A percentile compares a stretch with the other conserved stretches of the same genome.
phyloP scores from a whole-genome alignment of 2,329 filamentous ascomycete species.

The Amphichorda felina region DNA sequence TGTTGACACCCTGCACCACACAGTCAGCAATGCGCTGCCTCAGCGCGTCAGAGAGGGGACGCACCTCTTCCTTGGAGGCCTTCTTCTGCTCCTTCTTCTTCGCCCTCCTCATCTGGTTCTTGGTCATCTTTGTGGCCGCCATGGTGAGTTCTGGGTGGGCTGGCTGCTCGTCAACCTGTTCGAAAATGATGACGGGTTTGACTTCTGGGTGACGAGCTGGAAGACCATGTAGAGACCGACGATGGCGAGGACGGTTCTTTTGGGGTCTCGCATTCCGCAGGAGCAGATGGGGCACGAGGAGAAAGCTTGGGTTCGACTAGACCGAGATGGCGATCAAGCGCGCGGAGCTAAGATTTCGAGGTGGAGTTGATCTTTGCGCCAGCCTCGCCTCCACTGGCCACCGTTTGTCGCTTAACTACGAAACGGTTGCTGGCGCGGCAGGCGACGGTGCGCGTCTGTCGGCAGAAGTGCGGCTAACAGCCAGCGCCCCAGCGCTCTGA shows the following conservation, averaged over 20 bases:
- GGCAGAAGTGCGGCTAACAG: not conserved
- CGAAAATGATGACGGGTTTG: constrained; percentile 16
- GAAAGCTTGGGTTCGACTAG: no score
- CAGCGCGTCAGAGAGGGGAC: not conserved
- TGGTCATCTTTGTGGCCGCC: constrained; percentile 66
- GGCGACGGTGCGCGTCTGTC: no score
- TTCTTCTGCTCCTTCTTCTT: constrained; percentile 92
- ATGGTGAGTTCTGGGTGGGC: constrained; percentile 25
- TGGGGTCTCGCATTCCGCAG: constrained; percentile 24
- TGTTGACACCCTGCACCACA: not conserved
- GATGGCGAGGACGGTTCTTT: constrained; percentile 20
- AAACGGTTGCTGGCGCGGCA: not conserved
- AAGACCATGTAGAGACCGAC: constrained; percentile 21
- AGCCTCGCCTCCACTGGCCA: no score
- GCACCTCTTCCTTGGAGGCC: constrained; percentile 20
- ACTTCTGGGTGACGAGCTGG: constrained; percentile 20
- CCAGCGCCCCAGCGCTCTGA: not conserved
- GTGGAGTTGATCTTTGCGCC: no score
- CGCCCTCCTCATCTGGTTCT: constrained; percentile 85
- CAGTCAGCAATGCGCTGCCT: not conserved
- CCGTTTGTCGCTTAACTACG: no score
- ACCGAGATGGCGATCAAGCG: no score
- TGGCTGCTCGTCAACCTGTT: constrained; percentile 13
- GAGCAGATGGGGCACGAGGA: no score
- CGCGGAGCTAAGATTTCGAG: no score